Percentiles rank a stretch among this genome's conserved stretches.
phyloP scores from a whole-genome alignment of 305 asterid species.

The Fraxinus floribunda region DNA sequence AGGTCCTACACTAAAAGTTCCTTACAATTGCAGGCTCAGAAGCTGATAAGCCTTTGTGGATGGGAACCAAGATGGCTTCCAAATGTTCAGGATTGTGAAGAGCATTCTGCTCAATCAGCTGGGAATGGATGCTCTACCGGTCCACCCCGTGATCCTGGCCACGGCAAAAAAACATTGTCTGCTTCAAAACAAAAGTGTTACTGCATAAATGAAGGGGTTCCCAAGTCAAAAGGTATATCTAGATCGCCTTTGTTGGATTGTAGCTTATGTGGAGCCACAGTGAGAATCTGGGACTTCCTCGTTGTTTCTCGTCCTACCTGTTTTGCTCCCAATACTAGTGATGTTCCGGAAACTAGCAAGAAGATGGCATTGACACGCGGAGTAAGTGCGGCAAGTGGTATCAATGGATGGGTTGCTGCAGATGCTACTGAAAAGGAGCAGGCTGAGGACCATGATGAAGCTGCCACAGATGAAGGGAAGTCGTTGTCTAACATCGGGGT shows the following conservation, averaged over 20 bases:
- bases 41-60: slow-evolving; percentile 94
- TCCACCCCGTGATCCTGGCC: slow-evolving; percentile 73
- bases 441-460: slow-evolving; percentile 80
- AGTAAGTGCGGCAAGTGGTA: slow-evolving; percentile 97
- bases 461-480: slow-evolving; percentile 85
- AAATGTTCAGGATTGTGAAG: slow-evolving; percentile 97
- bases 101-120: slow-evolving; percentile 97
- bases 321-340: slow-evolving; percentile 71
- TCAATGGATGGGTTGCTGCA: slow-evolving; percentile 86
- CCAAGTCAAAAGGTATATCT: slow-evolving; percentile 65
- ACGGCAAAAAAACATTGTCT: slow-evolving; percentile 78
- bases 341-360: slow-evolving; percentile 83
- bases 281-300: slow-evolving; percentile 89
- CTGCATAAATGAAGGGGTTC: slow-evolving; percentile 46
- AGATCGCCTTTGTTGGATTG: slow-evolving; percentile 94
- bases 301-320: slow-evolving; percentile 76
- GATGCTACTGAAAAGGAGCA: slow-evolving; percentile 78
- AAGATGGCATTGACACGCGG: slow-evolving; percentile 90
- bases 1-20: neutral
- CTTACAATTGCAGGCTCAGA: slow-evolving; percentile 61
- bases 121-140: slow-evolving; percentile 81
- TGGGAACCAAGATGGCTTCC: slow-evolving; percentile 99
- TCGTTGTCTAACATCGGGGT: slow-evolving; percentile 76
- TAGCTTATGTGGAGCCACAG: slow-evolving; percentile 97
- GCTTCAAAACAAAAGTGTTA: slow-evolving; percentile 58